Evolutionary conservation across 352 stramenopile species (phyloP).

Genomic region (Pythium folliculosum): DNA sequence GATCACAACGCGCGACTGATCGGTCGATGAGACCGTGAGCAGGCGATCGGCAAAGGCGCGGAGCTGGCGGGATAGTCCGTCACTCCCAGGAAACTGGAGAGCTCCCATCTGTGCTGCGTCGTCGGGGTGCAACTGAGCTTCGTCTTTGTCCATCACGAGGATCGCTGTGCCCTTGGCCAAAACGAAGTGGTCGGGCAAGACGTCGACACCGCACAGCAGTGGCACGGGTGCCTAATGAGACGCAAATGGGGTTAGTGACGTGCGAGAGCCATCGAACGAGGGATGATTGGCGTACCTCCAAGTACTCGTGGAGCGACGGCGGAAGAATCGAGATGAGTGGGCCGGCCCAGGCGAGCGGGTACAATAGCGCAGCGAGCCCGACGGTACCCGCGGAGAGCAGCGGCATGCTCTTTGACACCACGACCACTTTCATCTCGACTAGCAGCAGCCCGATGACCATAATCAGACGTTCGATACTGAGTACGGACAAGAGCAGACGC

Average conservation of each 20-base stretch:
- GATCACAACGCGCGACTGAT: not conserved
- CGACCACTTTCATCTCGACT: slow-evolving; percentile 34
- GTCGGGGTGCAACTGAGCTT: slow-evolving; percentile 22
- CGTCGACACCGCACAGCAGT: slow-evolving; percentile 27
- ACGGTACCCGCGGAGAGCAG: slow-evolving; percentile 24
- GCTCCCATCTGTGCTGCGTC: slow-evolving; percentile 22
- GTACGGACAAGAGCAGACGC: slow-evolving; percentile 11
- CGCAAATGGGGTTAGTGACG: not conserved
- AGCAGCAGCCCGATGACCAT: slow-evolving; percentile 20
- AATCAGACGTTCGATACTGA: slow-evolving; percentile 20
- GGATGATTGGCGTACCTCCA: slow-evolving; percentile 19
- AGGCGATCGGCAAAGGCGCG: slow-evolving; percentile 2
- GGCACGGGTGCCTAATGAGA: slow-evolving; percentile 27
- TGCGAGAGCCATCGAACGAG: too few species aligned
- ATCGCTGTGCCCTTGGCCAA: slow-evolving; percentile 27
- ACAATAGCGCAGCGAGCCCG: slow-evolving; percentile 18
- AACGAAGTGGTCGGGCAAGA: slow-evolving; percentile 17
- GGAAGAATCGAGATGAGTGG: slow-evolving; percentile 32
- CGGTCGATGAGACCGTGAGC: not conserved
- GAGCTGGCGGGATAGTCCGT: slow-evolving; percentile 17
- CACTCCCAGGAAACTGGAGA: slow-evolving; percentile 25
- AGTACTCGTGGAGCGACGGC: slow-evolving; percentile 24
- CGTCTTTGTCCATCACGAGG: slow-evolving; percentile 19
- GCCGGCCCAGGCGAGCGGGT: slow-evolving; percentile 28
- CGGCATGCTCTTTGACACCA: slow-evolving; percentile 25